Conservation (phyloP, 2,329 filamentous ascomycete genomes). For the Calonectria fujianensis region DNA sequence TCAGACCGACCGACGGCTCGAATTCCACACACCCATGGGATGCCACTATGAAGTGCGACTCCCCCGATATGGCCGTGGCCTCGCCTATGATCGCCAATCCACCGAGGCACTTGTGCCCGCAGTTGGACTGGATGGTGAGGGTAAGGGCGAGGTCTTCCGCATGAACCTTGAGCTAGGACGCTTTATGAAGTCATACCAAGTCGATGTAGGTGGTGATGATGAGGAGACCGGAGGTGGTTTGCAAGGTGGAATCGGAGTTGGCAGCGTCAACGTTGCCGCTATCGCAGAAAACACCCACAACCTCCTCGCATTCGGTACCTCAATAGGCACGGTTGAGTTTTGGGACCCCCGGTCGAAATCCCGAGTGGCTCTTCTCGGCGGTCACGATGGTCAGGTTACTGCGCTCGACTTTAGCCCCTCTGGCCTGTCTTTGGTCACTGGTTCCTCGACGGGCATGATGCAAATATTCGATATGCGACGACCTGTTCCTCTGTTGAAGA, state of each 20-base stretch:
- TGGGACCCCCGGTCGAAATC: slow-evolving; percentile 93
- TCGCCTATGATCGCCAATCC: slow-evolving; percentile 87
- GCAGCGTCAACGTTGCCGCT: slow-evolving; percentile 90
- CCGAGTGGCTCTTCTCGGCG: slow-evolving; percentile 84
- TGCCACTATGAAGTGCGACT: slow-evolving; percentile 93
- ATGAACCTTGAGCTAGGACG: slow-evolving; percentile 93
- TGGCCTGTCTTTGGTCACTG: slow-evolving; percentile 89
- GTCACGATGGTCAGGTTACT: slow-evolving; percentile 84
- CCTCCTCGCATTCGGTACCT: slow-evolving; percentile 93
- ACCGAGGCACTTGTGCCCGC: slow-evolving; percentile 91
- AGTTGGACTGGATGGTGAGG: slow-evolving; percentile 90
- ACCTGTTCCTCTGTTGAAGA: slow-evolving; percentile 88
- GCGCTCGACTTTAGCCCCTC: slow-evolving; percentile 90
- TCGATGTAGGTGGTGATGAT: slow-evolving; percentile 92
- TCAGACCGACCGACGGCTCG: slow-evolving; percentile 91
- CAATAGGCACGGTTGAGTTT: slow-evolving; percentile 95
- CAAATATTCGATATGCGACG: slow-evolving; percentile 95
- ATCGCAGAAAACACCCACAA: slow-evolving; percentile 94
- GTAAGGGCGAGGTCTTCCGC: slow-evolving; percentile 92
- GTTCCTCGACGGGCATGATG: slow-evolving; percentile 90
- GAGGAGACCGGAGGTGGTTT: slow-evolving; percentile 82
- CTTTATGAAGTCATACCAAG: slow-evolving; percentile 95
- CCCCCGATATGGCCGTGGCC: slow-evolving; percentile 92
- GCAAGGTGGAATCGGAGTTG: slow-evolving; percentile 90
- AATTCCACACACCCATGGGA: slow-evolving; percentile 93